phyloP scores from a whole-genome alignment of 2,329 filamentous ascomycete species.

The Fusarium protoensiforme region DNA sequence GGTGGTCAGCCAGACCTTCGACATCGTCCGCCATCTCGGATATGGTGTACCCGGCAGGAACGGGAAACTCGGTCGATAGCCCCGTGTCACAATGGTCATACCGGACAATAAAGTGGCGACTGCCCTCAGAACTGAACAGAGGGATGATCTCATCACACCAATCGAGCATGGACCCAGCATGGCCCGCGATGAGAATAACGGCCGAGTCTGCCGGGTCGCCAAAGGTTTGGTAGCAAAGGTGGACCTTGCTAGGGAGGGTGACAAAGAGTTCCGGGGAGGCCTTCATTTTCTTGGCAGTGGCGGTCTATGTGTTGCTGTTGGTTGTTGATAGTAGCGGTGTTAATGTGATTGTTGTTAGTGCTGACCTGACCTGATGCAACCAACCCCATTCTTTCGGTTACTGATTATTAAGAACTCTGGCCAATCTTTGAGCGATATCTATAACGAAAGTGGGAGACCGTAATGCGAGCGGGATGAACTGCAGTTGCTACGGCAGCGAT shows the following conservation, averaged over 20 bases:
- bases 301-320: neutral
- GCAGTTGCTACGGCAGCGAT: neutral
- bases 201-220: slow-evolving; percentile 39
- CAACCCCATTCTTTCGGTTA: neutral
- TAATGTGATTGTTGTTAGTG: neutral
- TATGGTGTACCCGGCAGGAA: slow-evolving; percentile 35
- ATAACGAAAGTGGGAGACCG: neutral
- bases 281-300: slow-evolving; percentile 15
- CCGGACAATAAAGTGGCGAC: slow-evolving; percentile 33
- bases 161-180: slow-evolving; percentile 39
- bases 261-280: slow-evolving; percentile 41
- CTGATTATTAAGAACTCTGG: neutral
- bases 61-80: slow-evolving; percentile 39
- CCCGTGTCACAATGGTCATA: slow-evolving; percentile 42
- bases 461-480: neutral
- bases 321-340: neutral
- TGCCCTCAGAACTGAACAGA: slow-evolving; percentile 24
- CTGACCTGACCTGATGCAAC: neutral
- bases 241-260: slow-evolving; percentile 37
- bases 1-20: slow-evolving; percentile 42
- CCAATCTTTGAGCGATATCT: neutral
- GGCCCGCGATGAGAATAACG: slow-evolving; percentile 39
- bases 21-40: slow-evolving; percentile 44
- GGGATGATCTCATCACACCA: slow-evolving; percentile 35
- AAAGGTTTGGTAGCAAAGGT: slow-evolving; percentile 45